These are phyloP conservation scores for Hypomontagnella monticulosa DNA, from an alignment of 495 filamentous ascomycete genomes.

Conservation along the genomic window DNA sequence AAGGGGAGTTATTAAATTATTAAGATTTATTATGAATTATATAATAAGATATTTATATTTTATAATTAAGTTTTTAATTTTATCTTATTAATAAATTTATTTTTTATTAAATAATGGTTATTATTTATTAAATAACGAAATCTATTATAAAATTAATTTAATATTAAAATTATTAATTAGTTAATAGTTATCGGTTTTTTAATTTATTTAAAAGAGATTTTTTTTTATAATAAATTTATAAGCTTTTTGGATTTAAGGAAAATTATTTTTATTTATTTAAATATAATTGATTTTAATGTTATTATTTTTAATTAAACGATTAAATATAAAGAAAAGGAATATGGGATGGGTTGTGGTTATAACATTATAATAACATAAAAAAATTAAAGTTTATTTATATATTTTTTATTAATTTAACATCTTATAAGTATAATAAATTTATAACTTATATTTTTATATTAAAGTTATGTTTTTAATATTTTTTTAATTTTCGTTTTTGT, in stretches of 20 bases:
- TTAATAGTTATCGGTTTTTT: too few relatives aligned
- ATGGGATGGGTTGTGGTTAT: not conserved
- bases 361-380: not conserved
- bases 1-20: not conserved
- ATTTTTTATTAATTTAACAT: not conserved
- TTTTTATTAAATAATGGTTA: not conserved
- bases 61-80: slow-evolving; percentile 3
- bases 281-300: not conserved
- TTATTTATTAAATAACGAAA: not conserved
- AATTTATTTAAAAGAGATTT: too few relatives aligned
- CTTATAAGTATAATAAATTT: not conserved
- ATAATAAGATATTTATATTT: not conserved
- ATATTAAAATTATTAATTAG: too few relatives aligned
- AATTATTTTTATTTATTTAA: slow-evolving; percentile 2
- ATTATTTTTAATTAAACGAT: slow-evolving; percentile 4
- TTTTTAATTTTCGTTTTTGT: not conserved
- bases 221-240: not conserved
- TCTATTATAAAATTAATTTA: too few relatives aligned
- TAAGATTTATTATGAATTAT: slow-evolving; percentile 3
- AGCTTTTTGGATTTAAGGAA: not conserved
- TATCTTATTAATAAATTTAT: not conserved
- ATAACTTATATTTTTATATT: not conserved
- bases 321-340: slow-evolving; percentile 4
- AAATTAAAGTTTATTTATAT: not conserved
- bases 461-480: not conserved